Evolutionary conservation across 768 basidiomycete genomes (phyloP), one percentile per base, ranked within the genome.

Genomic region (Pisolithus tinctorius): DNA sequence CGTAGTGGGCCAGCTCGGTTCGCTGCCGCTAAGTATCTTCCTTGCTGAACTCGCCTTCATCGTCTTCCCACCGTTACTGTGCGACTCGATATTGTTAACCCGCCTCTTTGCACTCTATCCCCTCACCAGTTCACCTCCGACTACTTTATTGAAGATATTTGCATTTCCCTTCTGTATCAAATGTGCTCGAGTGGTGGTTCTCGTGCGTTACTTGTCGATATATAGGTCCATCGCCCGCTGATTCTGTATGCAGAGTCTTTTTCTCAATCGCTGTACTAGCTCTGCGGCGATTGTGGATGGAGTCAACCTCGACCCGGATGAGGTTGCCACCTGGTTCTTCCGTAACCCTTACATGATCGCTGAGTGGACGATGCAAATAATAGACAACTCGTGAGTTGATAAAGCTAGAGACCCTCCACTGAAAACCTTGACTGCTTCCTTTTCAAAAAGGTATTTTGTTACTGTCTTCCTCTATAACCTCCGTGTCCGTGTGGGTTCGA

Each of bases 341-440:
- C 47, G 47, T 9, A 48, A 48, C 13, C 47, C 48, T n/a, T 61
- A 54, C 38, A 48, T 62, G 29, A 60, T 62, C 48, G 51, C 63
- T 4, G 69, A 67, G 52, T 70, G 65, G 68, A 54, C 61, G 16
- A 49, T 68, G 20, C 65, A 71, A 49, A 60, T 71, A 40, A 53
- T 64, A 9, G 70, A 70, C 52, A 69, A 67, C 26, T 54, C 59
- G 69, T 69, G 53, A 46, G 69, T 62, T 7, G 30, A 27, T 25
- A 27, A 8, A 4, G 6, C 6, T 16, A 25, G 14, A n/a, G 10
- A 4, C 10, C 23, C 2, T 17, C 30, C 29, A 26, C 4, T 6
- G 9, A 36, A 8, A 27, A 8, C 14, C 43, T 29, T 45, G 16
- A 14, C 14, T n/a, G 16, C 14, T 39, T 36, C 25, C 39, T 14